Evolutionary conservation across 495 filamentous ascomycete genomes (phyloP).

Genomic region (Hypoxylon perforatum): DNA sequence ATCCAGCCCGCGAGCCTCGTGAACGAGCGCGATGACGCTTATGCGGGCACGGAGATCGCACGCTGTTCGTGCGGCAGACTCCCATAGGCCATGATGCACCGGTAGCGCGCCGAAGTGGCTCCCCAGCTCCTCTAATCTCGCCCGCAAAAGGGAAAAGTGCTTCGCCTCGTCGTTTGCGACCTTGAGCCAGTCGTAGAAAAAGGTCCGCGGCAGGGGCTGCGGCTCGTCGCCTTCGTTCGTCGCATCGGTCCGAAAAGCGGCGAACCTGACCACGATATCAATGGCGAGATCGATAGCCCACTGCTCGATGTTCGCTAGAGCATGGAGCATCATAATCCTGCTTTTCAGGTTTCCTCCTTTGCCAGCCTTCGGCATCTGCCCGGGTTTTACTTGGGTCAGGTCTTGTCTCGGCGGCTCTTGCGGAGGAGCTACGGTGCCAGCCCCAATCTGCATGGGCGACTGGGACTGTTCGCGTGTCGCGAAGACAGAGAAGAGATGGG

Average conservation of each 20-base stretch:
- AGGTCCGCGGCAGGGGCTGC: slow-evolving; percentile 57
- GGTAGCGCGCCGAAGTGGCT: slow-evolving; percentile 62
- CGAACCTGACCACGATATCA: slow-evolving; percentile 64
- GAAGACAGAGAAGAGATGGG: slow-evolving; percentile 60
- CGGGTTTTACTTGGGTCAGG: slow-evolving; percentile 54
- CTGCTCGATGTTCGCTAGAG: slow-evolving; percentile 64
- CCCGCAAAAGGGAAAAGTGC: slow-evolving; percentile 63
- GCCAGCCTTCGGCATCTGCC: slow-evolving; percentile 57
- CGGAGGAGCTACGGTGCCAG: slow-evolving; percentile 53
- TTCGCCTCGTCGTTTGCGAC: slow-evolving; percentile 66
- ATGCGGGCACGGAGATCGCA: slow-evolving; percentile 63
- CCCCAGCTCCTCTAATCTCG: slow-evolving; percentile 62
- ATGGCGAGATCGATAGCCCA: slow-evolving; percentile 68
- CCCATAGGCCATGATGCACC: slow-evolving; percentile 64
- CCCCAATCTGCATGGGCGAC: slow-evolving; percentile 60
- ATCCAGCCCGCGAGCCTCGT: slow-evolving; percentile 64
- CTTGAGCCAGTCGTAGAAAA: slow-evolving; percentile 66
- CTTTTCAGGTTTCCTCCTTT: slow-evolving; percentile 61
- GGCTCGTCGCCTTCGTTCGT: slow-evolving; percentile 25
- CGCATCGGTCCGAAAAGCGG: slow-evolving; percentile 54
- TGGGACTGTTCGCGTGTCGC: slow-evolving; percentile 52
- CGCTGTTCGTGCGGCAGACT: slow-evolving; percentile 58
- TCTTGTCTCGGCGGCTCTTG: slow-evolving; percentile 59
- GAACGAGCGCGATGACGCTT: slow-evolving; percentile 64
- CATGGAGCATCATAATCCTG: slow-evolving; percentile 63